Evolutionary conservation across 1,284 basidiomycete genomes (phyloP).

Genomic region (Puccinia hordei): DNA sequence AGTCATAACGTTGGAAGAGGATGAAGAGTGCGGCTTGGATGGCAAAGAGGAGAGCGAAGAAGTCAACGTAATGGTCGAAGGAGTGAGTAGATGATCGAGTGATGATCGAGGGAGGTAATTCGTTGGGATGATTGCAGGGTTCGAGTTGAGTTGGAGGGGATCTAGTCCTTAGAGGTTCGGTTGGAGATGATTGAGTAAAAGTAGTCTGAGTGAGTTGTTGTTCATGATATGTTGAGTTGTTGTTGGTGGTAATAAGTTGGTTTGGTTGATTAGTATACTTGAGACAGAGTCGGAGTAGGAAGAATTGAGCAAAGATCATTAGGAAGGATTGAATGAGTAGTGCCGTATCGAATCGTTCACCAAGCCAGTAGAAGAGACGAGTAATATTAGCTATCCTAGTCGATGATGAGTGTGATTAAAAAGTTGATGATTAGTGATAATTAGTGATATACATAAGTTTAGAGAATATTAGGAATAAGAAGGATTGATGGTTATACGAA

Average conservation of each 20-base stretch:
- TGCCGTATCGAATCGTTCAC: conserved; percentile 63
- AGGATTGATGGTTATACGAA: conserved; percentile 53
- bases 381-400: conserved; percentile 35
- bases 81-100: conserved; percentile 3
- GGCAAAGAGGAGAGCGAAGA: conserved; percentile 61
- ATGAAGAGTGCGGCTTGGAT: conserved; percentile 59
- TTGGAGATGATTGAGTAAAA: background rate
- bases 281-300: conserved; percentile 63
- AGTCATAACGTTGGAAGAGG: conserved; percentile 54
- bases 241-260: too few species aligned
- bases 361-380: conserved; percentile 61
- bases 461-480: too few species aligned
- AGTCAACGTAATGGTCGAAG: conserved; percentile 61
- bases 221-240: too few species aligned
- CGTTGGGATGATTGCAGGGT: too few species aligned
- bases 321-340: conserved; percentile 62
- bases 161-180: background rate
- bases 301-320: conserved; percentile 63
- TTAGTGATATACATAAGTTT: background rate
- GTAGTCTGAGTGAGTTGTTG: too few species aligned
- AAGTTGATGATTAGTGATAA: background rate
- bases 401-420: background rate
- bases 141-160: background rate
- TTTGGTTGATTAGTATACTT: conserved; percentile 59
- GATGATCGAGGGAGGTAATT: background rate